Conservation (phyloP, 257 asterid species). For the Paulownia fortunei region DNA sequence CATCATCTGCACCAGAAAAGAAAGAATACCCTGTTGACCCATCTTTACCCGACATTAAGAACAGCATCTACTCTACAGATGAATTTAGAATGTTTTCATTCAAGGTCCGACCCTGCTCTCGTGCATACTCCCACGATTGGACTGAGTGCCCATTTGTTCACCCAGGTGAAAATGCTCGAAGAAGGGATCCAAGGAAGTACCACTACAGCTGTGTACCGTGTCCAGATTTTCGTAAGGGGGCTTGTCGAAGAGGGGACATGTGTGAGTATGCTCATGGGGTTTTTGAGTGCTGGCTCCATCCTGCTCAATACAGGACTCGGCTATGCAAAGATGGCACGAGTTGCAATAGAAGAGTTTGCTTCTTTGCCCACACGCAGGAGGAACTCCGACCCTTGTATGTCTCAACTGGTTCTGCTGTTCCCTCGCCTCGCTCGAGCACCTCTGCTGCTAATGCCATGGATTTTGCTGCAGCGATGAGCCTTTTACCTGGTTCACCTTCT, state of each 20-base stretch:
- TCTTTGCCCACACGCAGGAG: conserved; percentile 80
- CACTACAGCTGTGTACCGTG: conserved; percentile 90
- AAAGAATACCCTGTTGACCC: conserved; percentile 86
- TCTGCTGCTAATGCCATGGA: conserved; percentile 58
- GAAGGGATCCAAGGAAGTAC: conserved; percentile 82
- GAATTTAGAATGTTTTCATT: conserved; percentile 88
- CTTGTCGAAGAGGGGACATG: conserved; percentile 84
- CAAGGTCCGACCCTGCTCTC: conserved; percentile 85
- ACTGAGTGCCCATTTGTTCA: conserved; percentile 96
- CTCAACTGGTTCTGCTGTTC: conserved; percentile 83
- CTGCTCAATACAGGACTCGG: conserved; percentile 82
- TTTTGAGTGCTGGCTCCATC: conserved; percentile 94
- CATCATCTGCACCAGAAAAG: conserved; percentile 50
- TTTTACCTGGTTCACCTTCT: conserved; percentile 86
- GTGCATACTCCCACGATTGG: conserved; percentile 96
- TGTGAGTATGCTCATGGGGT: conserved; percentile 94
- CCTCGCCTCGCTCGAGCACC: conserved; percentile 64
- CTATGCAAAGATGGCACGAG: conserved; percentile 81
- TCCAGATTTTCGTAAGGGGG: conserved; percentile 85
- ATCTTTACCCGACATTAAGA: conserved; percentile 82
- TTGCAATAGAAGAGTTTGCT: conserved; percentile 82
- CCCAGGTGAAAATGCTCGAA: conserved; percentile 89
- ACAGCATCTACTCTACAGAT: conserved; percentile 77
- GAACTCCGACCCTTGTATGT: conserved; percentile 82
- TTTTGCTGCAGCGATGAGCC: conserved; percentile 63